Evolutionary conservation across 495 filamentous ascomycete species (phyloP), one percentile per base, ranked within the genome.

Genomic region (Cudoniella acicularis): DNA sequence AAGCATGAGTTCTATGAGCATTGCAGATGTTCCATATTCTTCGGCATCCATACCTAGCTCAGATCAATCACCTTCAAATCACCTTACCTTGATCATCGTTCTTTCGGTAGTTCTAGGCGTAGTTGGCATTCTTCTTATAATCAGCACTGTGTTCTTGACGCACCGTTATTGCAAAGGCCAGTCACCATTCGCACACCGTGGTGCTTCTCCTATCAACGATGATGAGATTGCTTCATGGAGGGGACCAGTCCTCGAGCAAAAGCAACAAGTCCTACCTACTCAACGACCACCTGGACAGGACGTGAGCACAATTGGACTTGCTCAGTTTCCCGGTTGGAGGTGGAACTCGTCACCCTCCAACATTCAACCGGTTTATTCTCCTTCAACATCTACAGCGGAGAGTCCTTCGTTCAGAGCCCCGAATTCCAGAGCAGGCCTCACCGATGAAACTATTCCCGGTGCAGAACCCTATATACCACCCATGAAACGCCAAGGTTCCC

Each of bases 191-290:
- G 13, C 24, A 2, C 51, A 54, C 26, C 59, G 65, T 13, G 62
- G 61, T n/a, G 59, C 30, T n/a, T 59, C 59, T n/a, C 62, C 65
- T 11, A 64, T 67, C 26, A 47, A 67, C 46, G 65, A 67, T 41
- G 59, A 64, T 16, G 65, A 67, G 45, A 64, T 67, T 16, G 58
- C 51, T 40, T 61, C 56, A 13, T 67, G 65, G 65, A 43, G 65
- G 24, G 26, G 27, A 4, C 61, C 51, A 18, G 42, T 10, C 0
- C 4, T n/a, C 1, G 64, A 67, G 21, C 36, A 52, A 23, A 62
- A 62, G 27, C 11, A 45, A 17, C 56, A 30, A 36, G 22, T 54
- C 10, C 46, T 43, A 41, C 54, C 30, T 4, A 10, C 18, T 20
- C 10, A 20, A 0, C 59, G 26, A 50, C 48, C 54, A 26, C 47